Base-by-base conservation (phyloP, 2,329 filamentous ascomycete genomes). In the Pseudogymnoascus sp. region DNA sequence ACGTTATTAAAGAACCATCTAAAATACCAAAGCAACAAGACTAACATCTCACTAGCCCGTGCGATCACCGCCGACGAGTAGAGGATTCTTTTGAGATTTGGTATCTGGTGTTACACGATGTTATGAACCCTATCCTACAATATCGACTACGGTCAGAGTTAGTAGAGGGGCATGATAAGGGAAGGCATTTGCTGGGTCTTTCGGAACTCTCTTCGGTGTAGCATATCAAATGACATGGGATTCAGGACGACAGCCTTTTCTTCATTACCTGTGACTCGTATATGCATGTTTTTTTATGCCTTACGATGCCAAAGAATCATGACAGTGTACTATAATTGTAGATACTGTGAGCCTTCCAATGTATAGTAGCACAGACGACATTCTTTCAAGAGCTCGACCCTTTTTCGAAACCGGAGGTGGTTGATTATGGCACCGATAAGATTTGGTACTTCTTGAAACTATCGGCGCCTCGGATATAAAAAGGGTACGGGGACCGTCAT, bases 21-120 rank as follows among this genome's bases (percentile, higher is more conserved):
- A 2, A 69, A 68, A 60, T 21, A 61, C 10, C 62, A 64, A 14
- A 67, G 40, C 25, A 31, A 16, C n/a, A 34, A 56, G 16, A 63
- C 75, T 78, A 71, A 77, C 69, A 65, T 8, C 14, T 7, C 28
- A 16, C 65, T 70, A 87, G 84, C 85, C 77, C 84, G 85, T 75
- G 84, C 83, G 74, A 81, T 87, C 71, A 80, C 79, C 73, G 81
- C 76, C 71, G 75, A 82, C 67, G 76, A 78, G 68, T 77, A 77
- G 66, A 70, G 59, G 60, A 67, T 62, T 60, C 42, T 61, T 66
- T 40, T 65, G 61, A 63, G 14, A 38, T 60, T 60, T 60, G 59
- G 59, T 60, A 60, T 60, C 64, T 64, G 61, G 59, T 64, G 65
- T 69, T 65, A 62, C 66, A 72, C 67, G 70, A 72, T 71, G 65